Base-by-base conservation (phyloP, 495 filamentous ascomycete species). In the Aspergillus hancockii region DNA sequence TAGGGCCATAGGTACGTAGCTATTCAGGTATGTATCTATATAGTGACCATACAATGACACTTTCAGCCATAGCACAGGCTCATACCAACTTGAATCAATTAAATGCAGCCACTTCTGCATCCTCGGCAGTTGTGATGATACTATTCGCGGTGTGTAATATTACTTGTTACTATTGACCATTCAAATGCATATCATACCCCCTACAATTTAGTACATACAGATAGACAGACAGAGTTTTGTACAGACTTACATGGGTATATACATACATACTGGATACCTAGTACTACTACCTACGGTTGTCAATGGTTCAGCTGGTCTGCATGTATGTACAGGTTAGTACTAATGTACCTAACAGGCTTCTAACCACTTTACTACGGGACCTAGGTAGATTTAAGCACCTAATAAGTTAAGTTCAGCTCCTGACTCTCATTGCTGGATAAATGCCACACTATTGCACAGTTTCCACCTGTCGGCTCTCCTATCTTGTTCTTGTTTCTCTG, bases 381-480 rank as follows among this genome's bases (percentile, higher is more conserved):
- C n/a, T n/a, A n/a, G n/a, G n/a, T 45, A 19, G 8, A 6, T n/a
- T 14, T 19, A 45, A 19, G 14, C 21, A 22, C 19, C 41, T 45
- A 45, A 45, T 8, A 22, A 21, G n/a, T 45, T 22, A 45, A 45
- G 41, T 43, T 4, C n/a, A 7, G 38, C 41, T 45, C 41, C 41
- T 19, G 8, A 45, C 41, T 45, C 41, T 45, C 41, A 45, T 45
- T 45, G 41, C 41, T 45, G 41, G 41, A 45, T 45, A 45, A 45
- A 45, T 45, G 41, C 8, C 41, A 12, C 3, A 53, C 32, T 59
- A 40, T 38, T 13, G 10, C 30, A 13, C 3, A 12, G 34, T 38
- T 52, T 56, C 47, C 52, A 56, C 52, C 52, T 56, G 47, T 61
- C 46, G 52, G 59, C 22, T 45, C 41, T 21, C 41, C 41, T 45